These are phyloP conservation scores for Butyriboletus appendiculatus DNA, from an alignment of 1,284 basidiomycete genomes.

Conservation along the genomic window DNA sequence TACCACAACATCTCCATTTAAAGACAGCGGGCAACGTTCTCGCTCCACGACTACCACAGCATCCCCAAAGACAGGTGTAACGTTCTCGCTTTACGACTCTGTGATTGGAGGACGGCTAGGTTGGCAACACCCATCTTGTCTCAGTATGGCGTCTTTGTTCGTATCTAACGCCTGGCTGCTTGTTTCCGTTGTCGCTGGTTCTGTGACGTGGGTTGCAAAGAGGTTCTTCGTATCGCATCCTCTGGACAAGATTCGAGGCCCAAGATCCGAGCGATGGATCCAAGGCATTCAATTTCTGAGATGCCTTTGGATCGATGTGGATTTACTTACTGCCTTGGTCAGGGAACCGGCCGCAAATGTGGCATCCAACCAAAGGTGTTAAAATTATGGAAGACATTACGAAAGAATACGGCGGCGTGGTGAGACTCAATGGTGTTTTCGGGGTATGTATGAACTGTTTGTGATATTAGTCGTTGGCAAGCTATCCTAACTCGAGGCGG, in stretches of 20 bases:
- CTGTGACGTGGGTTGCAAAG: not conserved
- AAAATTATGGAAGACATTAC: conserved; percentile 2
- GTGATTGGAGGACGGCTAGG: no score
- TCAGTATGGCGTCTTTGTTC: not conserved
- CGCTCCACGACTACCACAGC: no score
- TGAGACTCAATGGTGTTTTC: not conserved
- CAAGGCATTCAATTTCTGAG: not conserved
- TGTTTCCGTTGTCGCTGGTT: not conserved
- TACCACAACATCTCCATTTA: no score
- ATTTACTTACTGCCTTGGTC: not conserved
- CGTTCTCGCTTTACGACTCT: no score
- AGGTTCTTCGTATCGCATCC: not conserved
- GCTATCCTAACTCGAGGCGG: not conserved
- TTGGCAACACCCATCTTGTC: not conserved
- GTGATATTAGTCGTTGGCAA: not conserved
- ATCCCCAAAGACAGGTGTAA: no score
- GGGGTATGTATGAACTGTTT: not conserved
- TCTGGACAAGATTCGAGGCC: conserved; percentile 5
- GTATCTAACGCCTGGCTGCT: not conserved
- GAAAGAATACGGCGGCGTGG: conserved; percentile 2
- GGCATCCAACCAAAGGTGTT: conserved; percentile 1
- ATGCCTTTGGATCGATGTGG: not conserved
- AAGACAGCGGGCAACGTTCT: no score
- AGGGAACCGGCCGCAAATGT: conserved; percentile 6
- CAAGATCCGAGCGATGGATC: not conserved